Conservation (phyloP, 106 monocot genomes). For the Hemerocallis citrina region DNA sequence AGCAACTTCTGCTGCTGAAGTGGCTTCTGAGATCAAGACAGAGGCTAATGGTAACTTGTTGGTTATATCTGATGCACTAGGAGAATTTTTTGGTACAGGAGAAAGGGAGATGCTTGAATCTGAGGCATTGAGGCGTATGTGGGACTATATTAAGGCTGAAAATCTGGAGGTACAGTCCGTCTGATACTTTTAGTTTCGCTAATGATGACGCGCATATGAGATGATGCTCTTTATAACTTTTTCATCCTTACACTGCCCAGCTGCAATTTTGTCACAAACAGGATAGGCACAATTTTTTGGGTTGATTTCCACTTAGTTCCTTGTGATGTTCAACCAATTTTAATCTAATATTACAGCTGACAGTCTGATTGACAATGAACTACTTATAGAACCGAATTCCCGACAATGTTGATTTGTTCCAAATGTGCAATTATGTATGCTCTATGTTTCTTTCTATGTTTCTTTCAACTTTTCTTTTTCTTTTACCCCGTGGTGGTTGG, state of each 20-base stretch:
- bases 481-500: too few species aligned
- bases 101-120: constrained; percentile 75
- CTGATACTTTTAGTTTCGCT: background rate
- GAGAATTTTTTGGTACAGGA: constrained; percentile 61
- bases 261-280: background rate
- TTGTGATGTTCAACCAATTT: background rate
- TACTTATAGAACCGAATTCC: background rate
- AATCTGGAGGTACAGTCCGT: constrained; percentile 42
- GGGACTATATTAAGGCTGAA: constrained; percentile 79
- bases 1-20: constrained; percentile 18
- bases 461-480: too few species aligned
- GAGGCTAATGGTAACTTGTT: constrained; percentile 23
- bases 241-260: background rate
- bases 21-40: constrained; percentile 23
- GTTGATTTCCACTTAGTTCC: background rate
- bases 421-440: background rate
- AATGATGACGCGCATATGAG: background rate
- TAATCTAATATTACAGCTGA: too few species aligned
- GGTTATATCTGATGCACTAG: constrained; percentile 65
- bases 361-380: background rate
- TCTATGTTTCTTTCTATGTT: background rate
- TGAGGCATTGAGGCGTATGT: constrained; percentile 61
- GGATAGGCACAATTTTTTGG: background rate
- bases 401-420: background rate
- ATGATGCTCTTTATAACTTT: background rate